These are phyloP conservation scores for Blastomyces silverae DNA, from an alignment of 2,329 filamentous ascomycete genomes.

Conservation along the genomic window DNA sequence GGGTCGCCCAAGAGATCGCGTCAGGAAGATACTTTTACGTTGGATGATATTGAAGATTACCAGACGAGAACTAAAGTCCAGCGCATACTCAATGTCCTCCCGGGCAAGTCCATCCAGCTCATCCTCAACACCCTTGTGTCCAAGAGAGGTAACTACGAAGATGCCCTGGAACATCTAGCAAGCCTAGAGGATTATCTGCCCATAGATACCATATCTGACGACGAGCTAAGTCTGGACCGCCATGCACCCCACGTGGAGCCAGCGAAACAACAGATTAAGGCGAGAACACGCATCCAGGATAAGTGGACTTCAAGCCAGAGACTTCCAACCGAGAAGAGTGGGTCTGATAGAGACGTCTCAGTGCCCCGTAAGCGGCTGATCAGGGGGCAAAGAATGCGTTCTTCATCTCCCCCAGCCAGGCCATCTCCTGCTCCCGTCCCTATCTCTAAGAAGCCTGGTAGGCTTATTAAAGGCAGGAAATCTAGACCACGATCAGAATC, in stretches of 20 bases:
- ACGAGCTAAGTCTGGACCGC: conserved; percentile 34
- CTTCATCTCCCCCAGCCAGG: conserved; percentile 25
- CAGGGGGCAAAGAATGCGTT: conserved; percentile 32
- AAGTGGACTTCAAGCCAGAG: conserved; percentile 50
- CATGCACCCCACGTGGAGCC: conserved; percentile 21
- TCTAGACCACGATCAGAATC: conserved; percentile 29
- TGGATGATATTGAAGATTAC: conserved; percentile 49
- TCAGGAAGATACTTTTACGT: conserved; percentile 35
- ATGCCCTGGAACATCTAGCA: conserved; percentile 47
- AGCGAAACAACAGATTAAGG: conserved; percentile 51
- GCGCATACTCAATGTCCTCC: conserved; percentile 47
- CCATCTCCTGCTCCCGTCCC: conserved; percentile 24
- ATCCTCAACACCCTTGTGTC: conserved; percentile 47
- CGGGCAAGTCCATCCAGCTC: conserved; percentile 41
- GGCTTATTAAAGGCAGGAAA: conserved; percentile 48
- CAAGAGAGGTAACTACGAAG: conserved; percentile 49
- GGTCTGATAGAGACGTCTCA: conserved; percentile 25
- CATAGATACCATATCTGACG: conserved; percentile 37
- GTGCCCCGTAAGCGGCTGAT: conserved; percentile 37
- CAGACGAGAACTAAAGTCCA: conserved; percentile 47
- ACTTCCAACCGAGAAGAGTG: conserved; percentile 22
- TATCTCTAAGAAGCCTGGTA: conserved; percentile 27
- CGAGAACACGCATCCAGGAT: conserved; percentile 52
- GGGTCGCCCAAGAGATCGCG: conserved; percentile 28
- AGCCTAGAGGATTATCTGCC: conserved; percentile 32